Evolutionary conservation across 306 rosid genomes (phyloP).

Genomic region (Gillenia trifoliata): DNA sequence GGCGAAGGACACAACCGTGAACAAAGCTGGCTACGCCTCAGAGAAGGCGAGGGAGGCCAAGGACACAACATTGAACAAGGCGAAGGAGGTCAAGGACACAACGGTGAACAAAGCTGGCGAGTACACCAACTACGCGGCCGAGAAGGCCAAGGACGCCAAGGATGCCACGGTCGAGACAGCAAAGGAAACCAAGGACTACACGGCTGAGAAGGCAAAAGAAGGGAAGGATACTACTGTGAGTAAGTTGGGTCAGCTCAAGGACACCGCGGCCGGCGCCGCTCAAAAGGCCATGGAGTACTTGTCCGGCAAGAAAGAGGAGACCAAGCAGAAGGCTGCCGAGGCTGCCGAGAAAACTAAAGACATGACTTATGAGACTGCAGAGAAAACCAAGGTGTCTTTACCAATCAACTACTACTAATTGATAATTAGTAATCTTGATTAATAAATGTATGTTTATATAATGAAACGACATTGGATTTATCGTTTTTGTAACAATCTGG

Average conservation of each 20-base stretch:
- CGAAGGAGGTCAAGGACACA: slow-evolving; percentile 18
- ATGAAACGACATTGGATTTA: background rate
- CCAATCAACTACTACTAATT: no score
- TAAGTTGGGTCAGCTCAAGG: slow-evolving; percentile 62
- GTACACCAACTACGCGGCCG: slow-evolving; percentile 30
- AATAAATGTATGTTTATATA: background rate
- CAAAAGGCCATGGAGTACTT: slow-evolving; percentile 53
- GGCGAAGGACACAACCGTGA: slow-evolving; percentile 8
- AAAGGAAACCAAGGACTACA: slow-evolving; percentile 19
- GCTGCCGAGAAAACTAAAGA: slow-evolving; percentile 39
- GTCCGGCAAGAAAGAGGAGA: slow-evolving; percentile 57
- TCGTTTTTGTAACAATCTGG: background rate
- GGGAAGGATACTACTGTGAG: slow-evolving; percentile 45
- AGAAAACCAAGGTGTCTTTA: slow-evolving; percentile 33
- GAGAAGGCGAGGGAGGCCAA: slow-evolving; percentile 43
- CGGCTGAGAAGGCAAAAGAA: slow-evolving; percentile 50
- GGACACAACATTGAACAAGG: slow-evolving; percentile 24
- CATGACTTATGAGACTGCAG: slow-evolving; percentile 33
- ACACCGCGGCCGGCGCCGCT: slow-evolving; percentile 56
- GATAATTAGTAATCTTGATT: no score
- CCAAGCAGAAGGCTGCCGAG: slow-evolving; percentile 37
- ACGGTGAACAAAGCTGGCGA: slow-evolving; percentile 16
- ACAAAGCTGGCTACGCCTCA: slow-evolving; percentile 21
- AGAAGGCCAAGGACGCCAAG: slow-evolving; percentile 34
- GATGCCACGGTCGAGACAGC: slow-evolving; percentile 21